Evolutionary conservation across 306 rosid genomes (phyloP).

Genomic region (Medicago lupulina): DNA sequence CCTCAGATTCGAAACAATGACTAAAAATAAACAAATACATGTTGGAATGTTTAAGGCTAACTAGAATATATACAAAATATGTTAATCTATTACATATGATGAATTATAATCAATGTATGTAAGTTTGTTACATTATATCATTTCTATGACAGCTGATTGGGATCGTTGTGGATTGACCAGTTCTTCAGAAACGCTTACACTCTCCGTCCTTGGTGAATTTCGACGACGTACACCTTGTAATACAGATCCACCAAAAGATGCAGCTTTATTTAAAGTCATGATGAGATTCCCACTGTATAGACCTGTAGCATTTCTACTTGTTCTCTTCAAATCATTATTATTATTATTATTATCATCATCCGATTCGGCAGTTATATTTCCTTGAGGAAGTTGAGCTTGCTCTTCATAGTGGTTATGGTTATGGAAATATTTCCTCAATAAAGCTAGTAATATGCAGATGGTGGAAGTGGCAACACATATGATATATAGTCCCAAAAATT

Average conservation of each 20-base stretch:
- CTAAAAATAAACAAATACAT: background rate
- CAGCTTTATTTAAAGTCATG: constrained; percentile 35
- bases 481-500: constrained; percentile 58
- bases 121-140: background rate
- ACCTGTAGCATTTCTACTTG: background rate
- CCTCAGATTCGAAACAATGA: too few relatives aligned
- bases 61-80: constrained; percentile 7
- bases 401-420: constrained; percentile 5
- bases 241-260: constrained; percentile 36
- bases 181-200: constrained; percentile 34
- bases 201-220: constrained; percentile 44
- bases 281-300: constrained; percentile 14
- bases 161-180: constrained; percentile 24
- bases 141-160: constrained; percentile 37
- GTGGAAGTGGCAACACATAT: constrained; percentile 56
- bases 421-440: constrained; percentile 1
- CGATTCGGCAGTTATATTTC: background rate
- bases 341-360: background rate
- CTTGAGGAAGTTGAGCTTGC: constrained; percentile 18
- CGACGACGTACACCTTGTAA: constrained; percentile 11
- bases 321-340: constrained; percentile 26
- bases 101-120: constrained; percentile 15
- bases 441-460: constrained; percentile 38
- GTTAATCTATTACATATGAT: background rate
- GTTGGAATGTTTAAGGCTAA: constrained; percentile 1